Evolutionary conservation across 371 early-diverging fungal genomes (phyloP).

Genomic region (Capillidium rhysosporum): DNA sequence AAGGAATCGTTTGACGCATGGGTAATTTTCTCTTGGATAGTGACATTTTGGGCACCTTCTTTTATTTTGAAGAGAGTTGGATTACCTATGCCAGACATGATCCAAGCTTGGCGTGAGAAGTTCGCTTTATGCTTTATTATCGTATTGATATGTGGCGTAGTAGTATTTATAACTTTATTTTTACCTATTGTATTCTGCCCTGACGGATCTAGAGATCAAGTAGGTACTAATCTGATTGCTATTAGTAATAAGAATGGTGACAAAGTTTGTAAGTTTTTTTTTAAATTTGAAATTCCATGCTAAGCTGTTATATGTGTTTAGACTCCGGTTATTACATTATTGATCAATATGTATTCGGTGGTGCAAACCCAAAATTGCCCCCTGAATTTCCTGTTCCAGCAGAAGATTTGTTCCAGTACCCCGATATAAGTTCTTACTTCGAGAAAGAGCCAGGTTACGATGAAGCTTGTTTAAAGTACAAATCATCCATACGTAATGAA

Average conservation of each 20-base stretch:
- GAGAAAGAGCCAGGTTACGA: neutral
- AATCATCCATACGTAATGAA: neutral
- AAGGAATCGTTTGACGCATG: slow-evolving; percentile 35
- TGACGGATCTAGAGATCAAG: neutral
- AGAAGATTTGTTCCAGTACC: neutral
- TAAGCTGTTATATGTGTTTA: neutral
- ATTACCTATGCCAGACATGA: slow-evolving; percentile 25
- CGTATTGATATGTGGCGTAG: slow-evolving; percentile 27
- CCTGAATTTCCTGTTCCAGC: neutral
- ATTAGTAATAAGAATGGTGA: neutral
- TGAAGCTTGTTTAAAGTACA: neutral
- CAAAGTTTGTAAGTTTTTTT: neutral
- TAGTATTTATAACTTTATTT: slow-evolving; percentile 40
- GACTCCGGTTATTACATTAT: neutral
- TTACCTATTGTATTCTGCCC: slow-evolving; percentile 31
- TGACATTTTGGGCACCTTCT: slow-evolving; percentile 62
- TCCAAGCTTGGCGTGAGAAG: slow-evolving; percentile 89
- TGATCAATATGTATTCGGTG: neutral
- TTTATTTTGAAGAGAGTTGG: slow-evolving; percentile 24
- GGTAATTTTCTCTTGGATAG: slow-evolving; percentile 50
- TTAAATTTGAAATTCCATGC: too few relatives aligned
- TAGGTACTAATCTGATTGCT: neutral
- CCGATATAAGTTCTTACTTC: slow-evolving; percentile 2
- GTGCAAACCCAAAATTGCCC: neutral
- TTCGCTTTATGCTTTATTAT: slow-evolving; percentile 57